Evolutionary conservation across 441 rosid genomes (phyloP).

Genomic region (Viola pubescens): DNA sequence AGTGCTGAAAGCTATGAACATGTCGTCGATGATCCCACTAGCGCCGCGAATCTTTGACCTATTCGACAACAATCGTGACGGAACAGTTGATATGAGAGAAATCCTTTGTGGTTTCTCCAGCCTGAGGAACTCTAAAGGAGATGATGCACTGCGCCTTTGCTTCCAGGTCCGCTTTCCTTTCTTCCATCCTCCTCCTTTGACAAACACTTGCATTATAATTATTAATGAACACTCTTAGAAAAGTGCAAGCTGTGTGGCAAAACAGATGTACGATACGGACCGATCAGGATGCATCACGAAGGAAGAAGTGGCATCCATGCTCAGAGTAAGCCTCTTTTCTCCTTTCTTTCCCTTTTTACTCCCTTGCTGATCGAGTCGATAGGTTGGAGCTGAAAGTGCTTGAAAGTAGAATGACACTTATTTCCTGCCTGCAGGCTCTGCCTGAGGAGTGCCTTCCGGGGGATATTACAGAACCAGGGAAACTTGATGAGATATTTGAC

Average conservation of each 20-base stretch:
- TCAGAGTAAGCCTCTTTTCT: constrained; percentile 36
- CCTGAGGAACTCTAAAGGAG: constrained; percentile 60
- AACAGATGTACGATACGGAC: constrained; percentile 63
- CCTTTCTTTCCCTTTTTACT: not conserved
- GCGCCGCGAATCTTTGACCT: constrained; percentile 62
- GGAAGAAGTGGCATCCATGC: constrained; percentile 72
- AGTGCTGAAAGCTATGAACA: constrained; percentile 64
- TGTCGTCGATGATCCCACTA: constrained; percentile 52
- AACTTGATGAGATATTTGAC: constrained; percentile 62
- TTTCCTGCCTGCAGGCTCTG: constrained; percentile 37
- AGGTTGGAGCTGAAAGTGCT: not conserved
- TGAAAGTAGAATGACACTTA: not conserved
- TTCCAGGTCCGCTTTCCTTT: constrained; percentile 39
- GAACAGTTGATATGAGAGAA: constrained; percentile 71
- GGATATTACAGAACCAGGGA: constrained; percentile 59
- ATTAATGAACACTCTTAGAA: not conserved
- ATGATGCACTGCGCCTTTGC: constrained; percentile 61
- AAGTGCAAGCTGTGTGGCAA: not conserved
- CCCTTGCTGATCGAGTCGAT: too few relatives aligned
- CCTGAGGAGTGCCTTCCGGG: constrained; percentile 69
- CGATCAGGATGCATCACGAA: constrained; percentile 66
- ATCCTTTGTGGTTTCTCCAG: constrained; percentile 65
- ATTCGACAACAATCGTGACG: constrained; percentile 62
- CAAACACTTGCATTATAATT: not conserved
- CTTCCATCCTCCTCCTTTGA: not conserved